A percentile compares a stretch with the other conserved stretches of the same genome.
phyloP scores from a whole-genome alignment of 1,284 basidiomycete genomes.

The Fomitopsis pinicola region DNA sequence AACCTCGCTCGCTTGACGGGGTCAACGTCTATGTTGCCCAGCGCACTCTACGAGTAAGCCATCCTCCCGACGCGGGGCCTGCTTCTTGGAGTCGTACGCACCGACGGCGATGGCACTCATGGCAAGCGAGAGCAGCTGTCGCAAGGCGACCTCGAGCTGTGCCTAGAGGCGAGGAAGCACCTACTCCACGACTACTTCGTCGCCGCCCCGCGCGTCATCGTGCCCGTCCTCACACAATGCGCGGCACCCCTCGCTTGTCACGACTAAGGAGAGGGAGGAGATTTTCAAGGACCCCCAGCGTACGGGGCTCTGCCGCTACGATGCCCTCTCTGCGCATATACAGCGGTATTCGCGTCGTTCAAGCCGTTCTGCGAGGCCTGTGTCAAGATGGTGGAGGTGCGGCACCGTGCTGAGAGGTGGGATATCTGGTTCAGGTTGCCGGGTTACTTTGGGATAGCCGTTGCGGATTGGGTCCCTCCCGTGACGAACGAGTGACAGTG shows the following conservation, averaged over 20 bases:
- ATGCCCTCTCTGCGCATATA: not conserved
- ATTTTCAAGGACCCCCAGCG: not conserved
- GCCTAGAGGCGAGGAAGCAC: not conserved
- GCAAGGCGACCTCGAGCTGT: not conserved
- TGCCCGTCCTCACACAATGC: not conserved
- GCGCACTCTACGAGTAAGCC: conserved; percentile 14
- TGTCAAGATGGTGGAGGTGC: not conserved
- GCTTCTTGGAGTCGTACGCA: not conserved
- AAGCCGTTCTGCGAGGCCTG: not conserved
- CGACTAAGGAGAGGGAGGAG: not conserved
- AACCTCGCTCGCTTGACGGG: conserved; percentile 19
- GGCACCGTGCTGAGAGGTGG: not conserved
- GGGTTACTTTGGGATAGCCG: not conserved
- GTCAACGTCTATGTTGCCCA: conserved; percentile 14
- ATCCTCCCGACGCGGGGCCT: not conserved
- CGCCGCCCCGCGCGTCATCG: not conserved
- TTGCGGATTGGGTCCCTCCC: not conserved
- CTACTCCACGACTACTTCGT: not conserved
- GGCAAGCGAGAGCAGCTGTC: not conserved
- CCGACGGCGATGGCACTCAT: no score
- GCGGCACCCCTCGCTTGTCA: not conserved
- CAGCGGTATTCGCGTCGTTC: not conserved
- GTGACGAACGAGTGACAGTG: no score
- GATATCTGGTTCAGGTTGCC: not conserved
- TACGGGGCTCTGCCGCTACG: not conserved